Evolutionary conservation across 1,284 basidiomycete species (phyloP).

Genomic region (Cutaneotrichosporon arboriforme): DNA sequence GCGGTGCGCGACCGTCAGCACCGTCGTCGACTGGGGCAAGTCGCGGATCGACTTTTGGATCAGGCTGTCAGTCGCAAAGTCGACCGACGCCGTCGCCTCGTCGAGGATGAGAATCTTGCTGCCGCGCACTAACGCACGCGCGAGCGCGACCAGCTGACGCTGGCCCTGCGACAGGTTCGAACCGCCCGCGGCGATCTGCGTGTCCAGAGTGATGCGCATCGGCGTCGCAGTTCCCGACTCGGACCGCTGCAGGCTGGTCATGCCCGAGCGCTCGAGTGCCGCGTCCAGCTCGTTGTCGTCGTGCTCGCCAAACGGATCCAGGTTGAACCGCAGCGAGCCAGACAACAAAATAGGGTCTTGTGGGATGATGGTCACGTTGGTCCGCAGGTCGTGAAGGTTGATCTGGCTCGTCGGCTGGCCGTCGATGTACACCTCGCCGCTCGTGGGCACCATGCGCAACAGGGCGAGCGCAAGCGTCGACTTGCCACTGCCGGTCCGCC

Average conservation of each 20-base stretch:
- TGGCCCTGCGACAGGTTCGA: conserved; percentile 66
- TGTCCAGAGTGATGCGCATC: conserved; percentile 44
- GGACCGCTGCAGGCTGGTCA: conserved; percentile 32
- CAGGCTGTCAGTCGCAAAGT: conserved; percentile 50
- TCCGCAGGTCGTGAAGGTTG: conserved; percentile 59
- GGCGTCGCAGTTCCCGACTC: conserved; percentile 31
- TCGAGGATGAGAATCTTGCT: conserved; percentile 55
- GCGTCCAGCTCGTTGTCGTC: conserved; percentile 60
- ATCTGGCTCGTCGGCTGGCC: conserved; percentile 48
- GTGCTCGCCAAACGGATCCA: conserved; percentile 66
- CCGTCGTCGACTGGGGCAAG: conserved; percentile 47
- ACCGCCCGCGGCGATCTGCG: conserved; percentile 50
- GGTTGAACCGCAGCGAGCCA: conserved; percentile 71
- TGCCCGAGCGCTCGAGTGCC: conserved; percentile 51
- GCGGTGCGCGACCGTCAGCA: conserved; percentile 49
- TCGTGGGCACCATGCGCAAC: conserved; percentile 55
- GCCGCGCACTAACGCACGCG: conserved; percentile 53
- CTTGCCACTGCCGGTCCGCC: conserved; percentile 70
- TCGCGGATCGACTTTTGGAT: conserved; percentile 53
- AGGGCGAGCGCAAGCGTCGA: conserved; percentile 51
- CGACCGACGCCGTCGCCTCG: conserved; percentile 51
- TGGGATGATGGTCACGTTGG: conserved; percentile 56
- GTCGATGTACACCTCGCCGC: conserved; percentile 53
- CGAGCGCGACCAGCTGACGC: conserved; percentile 58
- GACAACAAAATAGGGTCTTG: conserved; percentile 63